These are phyloP conservation scores for Carpinus viminea DNA, from an alignment of 306 rosid species.

Conservation along the genomic window DNA sequence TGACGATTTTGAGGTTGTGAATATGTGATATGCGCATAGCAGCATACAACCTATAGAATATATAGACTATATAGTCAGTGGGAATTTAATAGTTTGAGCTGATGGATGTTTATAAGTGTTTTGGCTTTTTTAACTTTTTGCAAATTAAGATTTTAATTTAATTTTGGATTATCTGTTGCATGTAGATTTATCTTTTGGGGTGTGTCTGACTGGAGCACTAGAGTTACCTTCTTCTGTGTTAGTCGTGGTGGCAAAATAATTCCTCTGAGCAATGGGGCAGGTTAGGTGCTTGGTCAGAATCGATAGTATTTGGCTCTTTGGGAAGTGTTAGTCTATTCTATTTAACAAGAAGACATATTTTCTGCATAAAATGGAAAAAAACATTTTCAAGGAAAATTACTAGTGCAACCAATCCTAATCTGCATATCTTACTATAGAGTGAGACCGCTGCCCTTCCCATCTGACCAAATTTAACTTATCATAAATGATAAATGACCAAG, in stretches of 20 bases:
- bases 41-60: slow-evolving; percentile 33
- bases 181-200: neutral
- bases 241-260: neutral
- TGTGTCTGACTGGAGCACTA: slow-evolving; percentile 20
- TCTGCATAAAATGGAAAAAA: too few relatives aligned
- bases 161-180: slow-evolving; percentile 11
- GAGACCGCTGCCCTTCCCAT: too few relatives aligned
- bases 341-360: too few relatives aligned
- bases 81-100: slow-evolving; percentile 33
- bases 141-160: slow-evolving; percentile 29
- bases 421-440: too few relatives aligned
- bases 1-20: slow-evolving; percentile 33
- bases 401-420: too few relatives aligned
- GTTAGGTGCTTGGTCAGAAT: neutral
- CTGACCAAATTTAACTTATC: too few relatives aligned
- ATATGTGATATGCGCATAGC: slow-evolving; percentile 45
- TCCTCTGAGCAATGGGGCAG: neutral
- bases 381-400: too few relatives aligned
- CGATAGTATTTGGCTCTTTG: neutral
- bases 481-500: too few relatives aligned
- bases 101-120: slow-evolving; percentile 40
- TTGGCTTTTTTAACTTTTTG: slow-evolving; percentile 19
- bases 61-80: slow-evolving; percentile 19
- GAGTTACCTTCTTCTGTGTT: neutral
- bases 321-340: neutral